Conservation (phyloP, 1,139 yeast genomes). For the Taphrina betulina region DNA sequence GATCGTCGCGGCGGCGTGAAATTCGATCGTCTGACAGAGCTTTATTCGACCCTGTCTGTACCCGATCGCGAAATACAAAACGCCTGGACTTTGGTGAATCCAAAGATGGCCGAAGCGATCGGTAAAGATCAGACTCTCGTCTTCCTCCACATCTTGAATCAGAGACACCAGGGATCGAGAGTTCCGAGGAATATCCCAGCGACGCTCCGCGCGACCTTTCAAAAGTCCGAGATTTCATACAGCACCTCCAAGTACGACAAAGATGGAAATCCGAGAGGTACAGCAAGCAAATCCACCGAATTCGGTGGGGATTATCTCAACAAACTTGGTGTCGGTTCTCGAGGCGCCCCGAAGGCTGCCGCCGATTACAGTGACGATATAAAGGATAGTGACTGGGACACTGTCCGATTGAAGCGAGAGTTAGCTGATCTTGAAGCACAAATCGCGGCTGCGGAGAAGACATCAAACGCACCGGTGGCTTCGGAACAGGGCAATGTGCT, state of each 20-base stretch:
- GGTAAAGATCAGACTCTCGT: slow-evolving; percentile 92
- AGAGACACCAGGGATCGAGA: slow-evolving; percentile 80
- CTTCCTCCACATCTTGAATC: slow-evolving; percentile 84
- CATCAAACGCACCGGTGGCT: slow-evolving; percentile 46
- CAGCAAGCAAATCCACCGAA: slow-evolving; percentile 13
- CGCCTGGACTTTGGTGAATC: slow-evolving; percentile 90
- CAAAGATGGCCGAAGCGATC: slow-evolving; percentile 78
- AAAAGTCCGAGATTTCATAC: slow-evolving; percentile 78
- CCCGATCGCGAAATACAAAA: slow-evolving; percentile 85
- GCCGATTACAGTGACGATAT: slow-evolving; percentile 68
- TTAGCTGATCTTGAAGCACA: slow-evolving; percentile 68
- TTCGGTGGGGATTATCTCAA: slow-evolving; percentile 53
- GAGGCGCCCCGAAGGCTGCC: slow-evolving; percentile 48
- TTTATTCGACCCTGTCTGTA: slow-evolving; percentile 68
- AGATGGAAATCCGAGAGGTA: slow-evolving; percentile 13
- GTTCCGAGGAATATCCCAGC: slow-evolving; percentile 96
- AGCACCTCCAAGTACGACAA: slow-evolving; percentile 22
- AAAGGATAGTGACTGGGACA: slow-evolving; percentile 82
- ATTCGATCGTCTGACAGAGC: slow-evolving; percentile 62
- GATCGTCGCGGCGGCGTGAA: slow-evolving; percentile 64
- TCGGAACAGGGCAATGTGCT: slow-evolving; percentile 45
- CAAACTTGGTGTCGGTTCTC: slow-evolving; percentile 48
- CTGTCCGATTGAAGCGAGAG: slow-evolving; percentile 76
- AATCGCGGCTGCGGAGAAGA: slow-evolving; percentile 58
- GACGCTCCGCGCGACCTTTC: slow-evolving; percentile 83